A percentile compares a stretch with the other conserved stretches of the same genome.
phyloP scores from a whole-genome alignment of 2,329 filamentous ascomycete species.

The Pyricularia grisea region DNA sequence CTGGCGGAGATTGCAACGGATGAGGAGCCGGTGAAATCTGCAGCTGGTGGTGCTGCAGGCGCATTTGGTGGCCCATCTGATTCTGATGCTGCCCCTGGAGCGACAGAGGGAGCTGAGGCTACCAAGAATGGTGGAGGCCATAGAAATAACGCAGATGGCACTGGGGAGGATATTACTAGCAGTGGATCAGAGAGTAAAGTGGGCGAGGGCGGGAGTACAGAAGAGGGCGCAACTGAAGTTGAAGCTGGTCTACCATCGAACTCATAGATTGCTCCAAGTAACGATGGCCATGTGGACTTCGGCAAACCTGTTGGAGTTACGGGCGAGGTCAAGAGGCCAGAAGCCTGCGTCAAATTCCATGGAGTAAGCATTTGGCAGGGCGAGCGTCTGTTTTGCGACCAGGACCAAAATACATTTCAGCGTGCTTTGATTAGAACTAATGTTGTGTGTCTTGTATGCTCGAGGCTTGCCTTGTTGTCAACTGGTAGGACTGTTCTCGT shows the following conservation, averaged over 20 bases:
- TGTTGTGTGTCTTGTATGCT: background rate
- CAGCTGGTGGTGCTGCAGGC: background rate
- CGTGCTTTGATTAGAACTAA: background rate
- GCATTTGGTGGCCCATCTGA: background rate
- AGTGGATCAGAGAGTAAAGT: background rate
- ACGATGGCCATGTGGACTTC: background rate
- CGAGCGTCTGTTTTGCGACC: background rate
- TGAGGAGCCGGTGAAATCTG: background rate
- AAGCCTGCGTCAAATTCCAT: background rate
- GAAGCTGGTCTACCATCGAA: background rate
- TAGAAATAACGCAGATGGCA: background rate
- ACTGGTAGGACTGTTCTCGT: background rate
- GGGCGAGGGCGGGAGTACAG: background rate
- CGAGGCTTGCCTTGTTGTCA: background rate
- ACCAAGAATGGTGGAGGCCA: background rate
- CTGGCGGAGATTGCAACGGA: background rate
- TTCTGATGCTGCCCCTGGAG: background rate
- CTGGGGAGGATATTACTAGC: background rate
- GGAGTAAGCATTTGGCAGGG: background rate
- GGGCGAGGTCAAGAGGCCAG: background rate
- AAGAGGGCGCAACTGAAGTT: background rate
- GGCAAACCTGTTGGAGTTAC: background rate
- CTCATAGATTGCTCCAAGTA: background rate
- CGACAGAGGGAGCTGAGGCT: background rate
- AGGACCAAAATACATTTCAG: background rate